Base-by-base conservation (phyloP, 176 grass and related monocot species). In the Typha latifolia region DNA sequence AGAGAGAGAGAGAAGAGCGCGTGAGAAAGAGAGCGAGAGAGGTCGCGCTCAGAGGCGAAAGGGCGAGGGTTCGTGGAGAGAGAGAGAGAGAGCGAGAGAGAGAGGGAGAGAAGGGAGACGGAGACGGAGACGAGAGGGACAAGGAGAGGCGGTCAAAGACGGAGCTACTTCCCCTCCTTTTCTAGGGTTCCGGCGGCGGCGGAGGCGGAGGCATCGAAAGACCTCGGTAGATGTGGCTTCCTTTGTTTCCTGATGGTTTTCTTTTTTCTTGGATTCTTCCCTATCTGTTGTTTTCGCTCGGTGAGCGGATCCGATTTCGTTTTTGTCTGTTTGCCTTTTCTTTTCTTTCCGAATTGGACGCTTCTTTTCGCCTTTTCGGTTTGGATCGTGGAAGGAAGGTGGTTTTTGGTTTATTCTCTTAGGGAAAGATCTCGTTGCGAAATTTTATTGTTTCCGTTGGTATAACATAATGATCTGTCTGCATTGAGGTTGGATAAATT, bases 61-160 rank as follows among this genome's bases (percentile, higher is more conserved):
- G 12, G 14, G n/a, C n/a, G 51, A 53, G 51, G 18, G 18, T 16
- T 14, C 51, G 51, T 14, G 51, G 51, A 4, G 13, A 56, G 52
- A 57, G 52, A 57, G 52, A 57, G 52, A 57, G n/a, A 9, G 52
- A 57, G 52, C 20, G 52, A 20, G 52, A 20, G 52, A 56, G 51
- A 53, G 51, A 19, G 51, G 52, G 16, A 7, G 15, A 53, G 51
- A 53, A 12, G n/a, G 51, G 51, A 19, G 51, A 19, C n/a, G 21
- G 15, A 59, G 53, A 59, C 2, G 11, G 53, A 21, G 53, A 21
- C 18, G 53, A 59, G 53, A 59, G 16, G 53, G 53, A 59, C 20
- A 19, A 59, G 53, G n/a, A 59, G 53, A 59, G 53, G 53, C 20
- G 53, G 53, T 59, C 53, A 59, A 59, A 59, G 53, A 14, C n/a